Base-by-base conservation (phyloP, 176 grass and related monocot genomes). In the Coix lacrymajobi region DNA sequence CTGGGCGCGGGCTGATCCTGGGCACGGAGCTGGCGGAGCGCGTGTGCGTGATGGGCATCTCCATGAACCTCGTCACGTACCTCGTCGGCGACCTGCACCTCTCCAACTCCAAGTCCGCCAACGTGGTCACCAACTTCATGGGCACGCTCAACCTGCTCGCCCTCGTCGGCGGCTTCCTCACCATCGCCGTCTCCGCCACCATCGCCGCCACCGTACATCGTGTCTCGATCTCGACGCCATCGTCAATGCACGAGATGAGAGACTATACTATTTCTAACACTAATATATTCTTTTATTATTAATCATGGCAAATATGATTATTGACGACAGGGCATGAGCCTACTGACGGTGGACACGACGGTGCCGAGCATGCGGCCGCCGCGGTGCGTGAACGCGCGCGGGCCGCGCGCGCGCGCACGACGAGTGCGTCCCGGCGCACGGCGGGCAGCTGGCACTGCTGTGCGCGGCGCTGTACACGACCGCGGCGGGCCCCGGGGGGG, bases 11-110 rank as follows among this genome's bases (percentile, higher is more conserved):
- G 0, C 87, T 97, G 5, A 94, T 97, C 79, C 87, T 97, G 36
- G 83, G 94, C 90, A 84, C 87, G 66, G 92, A 97, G 85, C 83
- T 97, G 6, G 79, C 94, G 57, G 94, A 97, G 86, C 91, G 94
- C 17, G 64, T 97, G 31, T 90, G 85, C 37, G 94, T 94, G 79
- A 92, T 97, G 78, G 93, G 93, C 75, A 91, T 95, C 71, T 89
- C 84, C 0, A 88, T 90, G 87, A 95, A 95, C 86, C 80, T 95
- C 29, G 93, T 95, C 15, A 88, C 89, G 15, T 95, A 91, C 81
- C 80, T 91, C 34, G 84, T 87, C 33, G 80, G 85, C 76, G 79
- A 85, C 13, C 69, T 95, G 2, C 83, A 95, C 80, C 90, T 92
- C 61, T 82, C 64, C 79, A 95, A 88, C 79, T 68, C 87, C 73